Evolutionary conservation across 768 basidiomycete species (phyloP).

Genomic region (Phlegmacium glaucopus): DNA sequence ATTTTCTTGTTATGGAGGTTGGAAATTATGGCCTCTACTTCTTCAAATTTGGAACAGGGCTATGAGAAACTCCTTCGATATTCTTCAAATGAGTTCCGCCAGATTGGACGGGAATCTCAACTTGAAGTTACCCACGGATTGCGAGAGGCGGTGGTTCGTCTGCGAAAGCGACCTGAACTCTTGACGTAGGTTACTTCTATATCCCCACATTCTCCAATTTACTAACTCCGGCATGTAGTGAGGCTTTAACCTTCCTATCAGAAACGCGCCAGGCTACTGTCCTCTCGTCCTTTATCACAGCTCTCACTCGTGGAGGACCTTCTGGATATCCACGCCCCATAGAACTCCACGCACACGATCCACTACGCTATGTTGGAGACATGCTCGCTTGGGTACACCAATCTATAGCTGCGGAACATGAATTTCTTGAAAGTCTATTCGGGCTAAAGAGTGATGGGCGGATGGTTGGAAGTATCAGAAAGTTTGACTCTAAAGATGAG

Average conservation of each 20-base stretch:
- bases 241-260: constrained; percentile 73
- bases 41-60: constrained; percentile 80
- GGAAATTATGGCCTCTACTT: constrained; percentile 86
- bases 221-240: constrained; percentile 31
- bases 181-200: constrained; percentile 49
- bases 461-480: constrained; percentile 75
- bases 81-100: constrained; percentile 81
- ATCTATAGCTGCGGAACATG: constrained; percentile 89
- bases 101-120: constrained; percentile 69
- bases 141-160: constrained; percentile 67
- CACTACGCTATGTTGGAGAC: constrained; percentile 93
- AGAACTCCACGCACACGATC: constrained; percentile 97
- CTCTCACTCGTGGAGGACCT: constrained; percentile 84
- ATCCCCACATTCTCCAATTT: background rate
- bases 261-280: constrained; percentile 81
- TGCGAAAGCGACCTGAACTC: constrained; percentile 77
- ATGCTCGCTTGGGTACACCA: constrained; percentile 99
- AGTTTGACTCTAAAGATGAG: constrained; percentile 46
- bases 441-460: constrained; percentile 58
- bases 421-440: constrained; percentile 89
- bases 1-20: constrained; percentile 41
- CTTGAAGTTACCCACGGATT: constrained; percentile 65
- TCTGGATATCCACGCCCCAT: constrained; percentile 88
- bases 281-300: constrained; percentile 78
- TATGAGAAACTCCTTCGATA: constrained; percentile 88